Percentiles rank a stretch among this genome's conserved stretches.
phyloP scores from a whole-genome alignment of 2,329 filamentous ascomycete genomes.

The Penicillium freii region DNA sequence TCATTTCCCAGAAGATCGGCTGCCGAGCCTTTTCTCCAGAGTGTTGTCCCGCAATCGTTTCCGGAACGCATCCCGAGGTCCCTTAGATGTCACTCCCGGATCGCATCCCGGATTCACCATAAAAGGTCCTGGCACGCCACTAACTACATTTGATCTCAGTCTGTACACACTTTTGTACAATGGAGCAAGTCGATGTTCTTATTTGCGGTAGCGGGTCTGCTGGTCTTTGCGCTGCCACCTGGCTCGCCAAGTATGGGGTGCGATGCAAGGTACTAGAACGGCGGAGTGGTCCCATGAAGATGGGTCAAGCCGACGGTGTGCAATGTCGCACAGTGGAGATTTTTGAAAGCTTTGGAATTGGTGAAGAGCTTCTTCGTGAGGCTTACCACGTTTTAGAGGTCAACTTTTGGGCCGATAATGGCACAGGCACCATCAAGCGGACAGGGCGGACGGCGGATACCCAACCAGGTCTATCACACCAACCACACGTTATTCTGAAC shows the following conservation, averaged over 20 bases:
- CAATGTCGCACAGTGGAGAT: conserved; percentile 62
- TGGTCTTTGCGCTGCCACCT: conserved; percentile 60
- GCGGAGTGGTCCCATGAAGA: conserved; percentile 53
- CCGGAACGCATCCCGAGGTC: conserved; percentile 13
- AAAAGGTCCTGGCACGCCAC: conserved; percentile 1
- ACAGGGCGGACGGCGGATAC: conserved; percentile 55
- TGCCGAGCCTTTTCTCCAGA: background rate
- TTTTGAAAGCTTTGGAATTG: conserved; percentile 59
- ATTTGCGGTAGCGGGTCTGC: conserved; percentile 63
- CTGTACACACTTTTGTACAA: background rate
- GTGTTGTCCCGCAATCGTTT: background rate
- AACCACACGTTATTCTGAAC: conserved; percentile 58
- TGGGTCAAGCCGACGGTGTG: conserved; percentile 64
- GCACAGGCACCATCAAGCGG: conserved; percentile 45
- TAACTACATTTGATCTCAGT: background rate
- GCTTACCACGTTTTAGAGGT: conserved; percentile 59
- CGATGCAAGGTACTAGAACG: conserved; percentile 59
- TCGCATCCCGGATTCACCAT: conserved; percentile 15
- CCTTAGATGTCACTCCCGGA: conserved; percentile 13
- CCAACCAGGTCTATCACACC: conserved; percentile 52
- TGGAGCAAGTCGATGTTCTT: conserved; percentile 52
- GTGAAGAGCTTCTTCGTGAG: conserved; percentile 55
- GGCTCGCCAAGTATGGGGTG: conserved; percentile 59
- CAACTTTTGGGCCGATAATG: conserved; percentile 54
- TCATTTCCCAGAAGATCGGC: background rate